These are phyloP conservation scores for Candida pseudoglaebosa DNA, from an alignment of 805 yeast species.

Conservation along the genomic window DNA sequence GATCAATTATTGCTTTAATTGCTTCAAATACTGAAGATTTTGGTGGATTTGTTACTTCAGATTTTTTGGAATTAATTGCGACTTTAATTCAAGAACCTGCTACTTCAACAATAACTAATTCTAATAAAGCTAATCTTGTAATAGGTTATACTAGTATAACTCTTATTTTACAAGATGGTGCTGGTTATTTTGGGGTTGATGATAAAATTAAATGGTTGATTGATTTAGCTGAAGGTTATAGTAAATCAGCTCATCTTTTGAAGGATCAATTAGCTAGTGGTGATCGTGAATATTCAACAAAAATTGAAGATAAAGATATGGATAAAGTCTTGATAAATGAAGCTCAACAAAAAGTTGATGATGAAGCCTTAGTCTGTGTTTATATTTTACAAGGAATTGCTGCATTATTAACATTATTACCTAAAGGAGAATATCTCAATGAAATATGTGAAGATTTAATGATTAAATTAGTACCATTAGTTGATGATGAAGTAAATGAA, in stretches of 20 bases:
- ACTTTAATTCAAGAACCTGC: slow-evolving; percentile 33
- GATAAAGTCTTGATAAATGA: slow-evolving; percentile 34
- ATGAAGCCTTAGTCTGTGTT: slow-evolving; percentile 36
- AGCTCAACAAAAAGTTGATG: slow-evolving; percentile 23
- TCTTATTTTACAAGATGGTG: slow-evolving; percentile 43
- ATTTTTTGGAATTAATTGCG: slow-evolving; percentile 23
- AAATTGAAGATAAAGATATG: slow-evolving; percentile 29
- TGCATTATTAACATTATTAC: slow-evolving; percentile 40
- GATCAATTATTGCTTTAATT: slow-evolving; percentile 40
- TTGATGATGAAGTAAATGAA: slow-evolving; percentile 41
- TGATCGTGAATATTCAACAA: slow-evolving; percentile 40
- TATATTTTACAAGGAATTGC: slow-evolving; percentile 47
- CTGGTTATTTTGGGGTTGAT: slow-evolving; percentile 49
- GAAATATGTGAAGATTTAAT: slow-evolving; percentile 36
- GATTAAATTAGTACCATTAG: slow-evolving; percentile 34
- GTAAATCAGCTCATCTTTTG: slow-evolving; percentile 26
- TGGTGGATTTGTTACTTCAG: slow-evolving; percentile 32
- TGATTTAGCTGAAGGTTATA: slow-evolving; percentile 41
- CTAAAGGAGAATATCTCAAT: slow-evolving; percentile 40
- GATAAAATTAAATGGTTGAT: slow-evolving; percentile 40
- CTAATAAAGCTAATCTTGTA: slow-evolving; percentile 34
- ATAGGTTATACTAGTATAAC: slow-evolving; percentile 37
- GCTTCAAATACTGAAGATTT: slow-evolving; percentile 52
- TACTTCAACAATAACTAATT: slow-evolving; percentile 28
- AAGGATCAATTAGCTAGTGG: slow-evolving; percentile 35